These are phyloP conservation scores for Kodamaea leandrae DNA, from an alignment of 805 yeast genomes.

Conservation along the genomic window DNA sequence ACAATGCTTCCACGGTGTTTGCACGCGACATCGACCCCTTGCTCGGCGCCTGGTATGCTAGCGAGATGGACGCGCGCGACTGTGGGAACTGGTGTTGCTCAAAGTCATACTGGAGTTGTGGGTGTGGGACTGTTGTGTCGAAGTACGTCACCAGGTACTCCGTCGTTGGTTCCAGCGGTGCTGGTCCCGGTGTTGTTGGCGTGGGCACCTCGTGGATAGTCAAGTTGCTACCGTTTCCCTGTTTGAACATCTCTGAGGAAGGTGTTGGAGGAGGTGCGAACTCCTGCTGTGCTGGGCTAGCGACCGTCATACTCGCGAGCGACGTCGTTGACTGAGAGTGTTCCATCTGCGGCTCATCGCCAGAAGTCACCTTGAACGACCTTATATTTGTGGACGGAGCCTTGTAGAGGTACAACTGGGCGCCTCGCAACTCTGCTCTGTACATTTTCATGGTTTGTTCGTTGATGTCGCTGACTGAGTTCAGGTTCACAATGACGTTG, in stretches of 20 bases:
- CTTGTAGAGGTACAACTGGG: slow-evolving; percentile 60
- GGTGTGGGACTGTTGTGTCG: slow-evolving; percentile 32
- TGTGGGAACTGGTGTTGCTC: slow-evolving; percentile 28
- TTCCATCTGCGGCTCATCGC: slow-evolving; percentile 12
- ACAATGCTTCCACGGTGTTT: slow-evolving; percentile 59
- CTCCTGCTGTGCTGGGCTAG: background rate
- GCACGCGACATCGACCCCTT: slow-evolving; percentile 4
- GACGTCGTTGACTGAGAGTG: slow-evolving; percentile 1
- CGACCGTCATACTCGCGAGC: background rate
- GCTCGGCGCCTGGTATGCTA: slow-evolving; percentile 8
- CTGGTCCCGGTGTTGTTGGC: slow-evolving; percentile 5
- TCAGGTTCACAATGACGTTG: slow-evolving; percentile 34
- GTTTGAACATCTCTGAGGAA: slow-evolving; percentile 15
- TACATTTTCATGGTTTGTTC: slow-evolving; percentile 45
- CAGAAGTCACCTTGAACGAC: slow-evolving; percentile 20
- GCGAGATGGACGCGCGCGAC: slow-evolving; percentile 10
- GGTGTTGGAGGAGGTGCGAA: slow-evolving; percentile 8
- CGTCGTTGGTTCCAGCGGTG: background rate
- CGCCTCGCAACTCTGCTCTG: slow-evolving; percentile 70
- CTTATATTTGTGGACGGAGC: slow-evolving; percentile 45
- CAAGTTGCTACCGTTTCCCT: slow-evolving; percentile 16
- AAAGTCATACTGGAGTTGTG: slow-evolving; percentile 45
- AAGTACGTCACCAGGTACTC: slow-evolving; percentile 23
- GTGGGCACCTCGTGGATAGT: slow-evolving; percentile 12
- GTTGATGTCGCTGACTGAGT: slow-evolving; percentile 29